Evolutionary conservation across 176 grass and related monocot species (phyloP).

Genomic region (Coix lacrymajobi): DNA sequence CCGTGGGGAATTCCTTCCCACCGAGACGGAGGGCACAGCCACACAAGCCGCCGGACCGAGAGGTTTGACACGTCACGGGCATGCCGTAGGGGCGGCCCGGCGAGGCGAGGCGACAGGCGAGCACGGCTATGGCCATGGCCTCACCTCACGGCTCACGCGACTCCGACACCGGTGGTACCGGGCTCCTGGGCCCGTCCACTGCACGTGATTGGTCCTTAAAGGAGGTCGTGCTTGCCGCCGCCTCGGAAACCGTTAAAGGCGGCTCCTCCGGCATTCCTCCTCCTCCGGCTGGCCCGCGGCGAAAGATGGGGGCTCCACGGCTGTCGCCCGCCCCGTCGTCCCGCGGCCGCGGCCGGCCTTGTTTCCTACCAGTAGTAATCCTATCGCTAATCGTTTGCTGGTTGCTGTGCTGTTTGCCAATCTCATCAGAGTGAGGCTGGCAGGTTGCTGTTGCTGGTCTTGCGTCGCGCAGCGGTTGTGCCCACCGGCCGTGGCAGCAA

Average conservation of each 20-base stretch:
- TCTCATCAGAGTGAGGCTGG: background rate
- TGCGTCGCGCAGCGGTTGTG: background rate
- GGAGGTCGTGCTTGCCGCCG: constrained; percentile 34
- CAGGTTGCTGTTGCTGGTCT: background rate
- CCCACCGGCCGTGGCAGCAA: background rate
- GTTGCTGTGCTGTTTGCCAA: background rate
- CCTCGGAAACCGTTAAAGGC: constrained; percentile 62
- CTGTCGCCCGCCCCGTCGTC: background rate
- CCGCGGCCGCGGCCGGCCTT: background rate
- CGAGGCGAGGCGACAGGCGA: no score
- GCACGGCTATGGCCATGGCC: background rate
- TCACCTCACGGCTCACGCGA: background rate
- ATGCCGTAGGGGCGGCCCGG: background rate
- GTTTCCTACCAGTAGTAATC: background rate
- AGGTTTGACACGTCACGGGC: constrained; percentile 28
- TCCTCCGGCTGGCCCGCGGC: background rate
- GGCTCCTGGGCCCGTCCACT: constrained; percentile 37
- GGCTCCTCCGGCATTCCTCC: background rate
- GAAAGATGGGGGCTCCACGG: background rate
- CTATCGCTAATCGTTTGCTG: background rate
- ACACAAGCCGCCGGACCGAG: background rate
- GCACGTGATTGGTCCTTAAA: constrained; percentile 67
- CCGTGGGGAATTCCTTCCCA: constrained; percentile 27
- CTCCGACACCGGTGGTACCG: background rate
- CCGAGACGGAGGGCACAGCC: background rate